phyloP scores from a whole-genome alignment of 257 asterid genomes.

The Plantago ovata region DNA sequence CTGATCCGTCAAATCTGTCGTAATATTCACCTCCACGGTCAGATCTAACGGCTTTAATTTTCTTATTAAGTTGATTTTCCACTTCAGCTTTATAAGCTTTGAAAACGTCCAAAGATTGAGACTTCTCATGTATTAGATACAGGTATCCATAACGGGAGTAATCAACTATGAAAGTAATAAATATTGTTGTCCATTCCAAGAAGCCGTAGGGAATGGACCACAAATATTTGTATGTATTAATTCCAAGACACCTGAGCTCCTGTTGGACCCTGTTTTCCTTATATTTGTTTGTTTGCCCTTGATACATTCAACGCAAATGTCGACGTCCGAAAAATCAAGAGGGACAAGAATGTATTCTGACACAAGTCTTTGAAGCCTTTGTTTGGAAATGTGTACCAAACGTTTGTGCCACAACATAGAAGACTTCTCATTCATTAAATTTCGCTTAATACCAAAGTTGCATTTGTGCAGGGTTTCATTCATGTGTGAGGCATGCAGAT shows the following conservation, averaged over 20 bases:
- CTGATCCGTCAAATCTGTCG: slow-evolving; percentile 1
- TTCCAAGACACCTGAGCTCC: slow-evolving; percentile 3
- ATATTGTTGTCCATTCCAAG: slow-evolving; percentile 15
- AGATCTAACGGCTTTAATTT: neutral
- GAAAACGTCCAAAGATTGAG: neutral
- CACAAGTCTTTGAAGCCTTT: slow-evolving; percentile 1
- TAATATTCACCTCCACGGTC: neutral
- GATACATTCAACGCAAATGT: slow-evolving; percentile 6
- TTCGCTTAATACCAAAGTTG: neutral
- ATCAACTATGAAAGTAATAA: slow-evolving; percentile 7
- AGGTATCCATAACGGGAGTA: neutral
- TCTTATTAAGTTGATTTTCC: slow-evolving; percentile 1
- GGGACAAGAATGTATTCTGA: neutral
- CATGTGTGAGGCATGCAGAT: neutral
- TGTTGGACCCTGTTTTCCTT: slow-evolving; percentile 3
- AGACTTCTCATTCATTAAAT: slow-evolving; percentile 1
- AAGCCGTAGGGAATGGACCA: slow-evolving; percentile 14
- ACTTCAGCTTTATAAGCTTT: slow-evolving; percentile 3
- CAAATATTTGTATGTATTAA: slow-evolving; percentile 6
- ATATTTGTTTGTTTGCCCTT: slow-evolving; percentile 12
- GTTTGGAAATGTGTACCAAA: neutral
- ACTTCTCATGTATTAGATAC: neutral
- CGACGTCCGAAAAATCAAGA: neutral
- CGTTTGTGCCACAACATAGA: neutral
- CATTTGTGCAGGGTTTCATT: neutral